Evolutionary conservation across 2,329 filamentous ascomycete species (phyloP).

Genomic region (Penicillium sp.): DNA sequence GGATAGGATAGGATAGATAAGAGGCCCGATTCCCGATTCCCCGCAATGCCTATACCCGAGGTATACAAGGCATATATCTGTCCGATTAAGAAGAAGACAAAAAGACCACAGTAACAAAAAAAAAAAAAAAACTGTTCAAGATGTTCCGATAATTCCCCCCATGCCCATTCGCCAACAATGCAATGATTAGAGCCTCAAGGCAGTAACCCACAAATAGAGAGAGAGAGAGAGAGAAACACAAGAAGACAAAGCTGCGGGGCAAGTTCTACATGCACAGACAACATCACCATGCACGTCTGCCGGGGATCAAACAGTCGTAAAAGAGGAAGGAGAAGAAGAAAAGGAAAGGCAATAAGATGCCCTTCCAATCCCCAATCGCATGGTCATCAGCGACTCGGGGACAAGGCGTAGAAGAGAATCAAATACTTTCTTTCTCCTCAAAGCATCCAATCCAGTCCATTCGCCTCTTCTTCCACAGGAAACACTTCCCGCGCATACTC

Average conservation of each 20-base stretch:
- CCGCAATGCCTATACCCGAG: conserved; percentile 17
- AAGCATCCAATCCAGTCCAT: conserved; percentile 91
- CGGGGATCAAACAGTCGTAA: conserved; percentile 28
- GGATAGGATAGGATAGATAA: conserved; percentile 2
- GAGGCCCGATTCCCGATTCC: not conserved
- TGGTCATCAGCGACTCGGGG: conserved; percentile 10
- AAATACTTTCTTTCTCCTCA: conserved; percentile 23
- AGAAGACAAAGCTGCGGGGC: conserved; percentile 18
- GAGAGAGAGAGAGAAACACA: conserved; percentile 6
- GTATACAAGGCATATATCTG: conserved; percentile 21
- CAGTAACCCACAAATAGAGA: conserved; percentile 8
- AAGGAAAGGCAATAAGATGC: not conserved
- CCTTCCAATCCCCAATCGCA: not conserved
- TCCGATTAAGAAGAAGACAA: conserved; percentile 19
- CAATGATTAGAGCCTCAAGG: conserved; percentile 33
- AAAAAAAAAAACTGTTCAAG: conserved; percentile 23
- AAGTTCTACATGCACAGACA: conserved; percentile 31
- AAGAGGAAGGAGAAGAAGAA: conserved; percentile 9
- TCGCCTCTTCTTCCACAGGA: conserved; percentile 90
- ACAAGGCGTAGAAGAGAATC: conserved; percentile 15
- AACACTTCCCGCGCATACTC: conserved; percentile 96
- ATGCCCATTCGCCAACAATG: conserved; percentile 39
- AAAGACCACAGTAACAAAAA: conserved; percentile 11
- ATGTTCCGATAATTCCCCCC: conserved; percentile 33
- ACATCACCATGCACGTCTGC: conserved; percentile 36